Conservation (phyloP, 2,329 filamentous ascomycete genomes). For the Claviceps maximensis region DNA sequence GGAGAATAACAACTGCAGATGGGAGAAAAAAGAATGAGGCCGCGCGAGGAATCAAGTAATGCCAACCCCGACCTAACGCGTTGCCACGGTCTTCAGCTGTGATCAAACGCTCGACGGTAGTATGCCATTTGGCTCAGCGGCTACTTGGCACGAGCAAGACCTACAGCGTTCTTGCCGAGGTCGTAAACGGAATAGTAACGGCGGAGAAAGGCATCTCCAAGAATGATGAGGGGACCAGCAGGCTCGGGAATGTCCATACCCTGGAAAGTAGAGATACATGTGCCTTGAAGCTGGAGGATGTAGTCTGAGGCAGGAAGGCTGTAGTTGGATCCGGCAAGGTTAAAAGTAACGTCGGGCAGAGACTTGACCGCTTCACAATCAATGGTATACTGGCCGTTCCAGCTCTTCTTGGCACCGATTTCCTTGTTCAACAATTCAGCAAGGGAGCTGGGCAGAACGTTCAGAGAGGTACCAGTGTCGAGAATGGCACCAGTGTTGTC, state of each 20-base stretch:
- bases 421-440: slow-evolving; percentile 95
- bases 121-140: background rate
- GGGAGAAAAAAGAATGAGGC: background rate
- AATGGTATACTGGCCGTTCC: slow-evolving; percentile 90
- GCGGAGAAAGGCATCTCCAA: slow-evolving; percentile 77
- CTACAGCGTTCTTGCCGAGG: slow-evolving; percentile 76
- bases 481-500: slow-evolving; percentile 94
- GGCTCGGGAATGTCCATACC: slow-evolving; percentile 87
- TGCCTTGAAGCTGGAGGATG: slow-evolving; percentile 87
- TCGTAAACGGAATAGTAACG: slow-evolving; percentile 96
- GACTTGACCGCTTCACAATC: slow-evolving; percentile 74
- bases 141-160: slow-evolving; percentile 67
- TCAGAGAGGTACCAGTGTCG: slow-evolving; percentile 95
- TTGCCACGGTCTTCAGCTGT: background rate
- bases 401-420: slow-evolving; percentile 96
- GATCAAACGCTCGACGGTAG: background rate
- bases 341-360: slow-evolving; percentile 87
- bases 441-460: slow-evolving; percentile 79
- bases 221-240: slow-evolving; percentile 81
- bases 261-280: slow-evolving; percentile 95
- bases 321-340: slow-evolving; percentile 83
- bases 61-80: background rate
- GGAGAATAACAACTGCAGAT: background rate
- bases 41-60: background rate
- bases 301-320: slow-evolving; percentile 82